phyloP scores from a whole-genome alignment of 208 protist genomes.

The Trypanosoma cruzi region DNA sequence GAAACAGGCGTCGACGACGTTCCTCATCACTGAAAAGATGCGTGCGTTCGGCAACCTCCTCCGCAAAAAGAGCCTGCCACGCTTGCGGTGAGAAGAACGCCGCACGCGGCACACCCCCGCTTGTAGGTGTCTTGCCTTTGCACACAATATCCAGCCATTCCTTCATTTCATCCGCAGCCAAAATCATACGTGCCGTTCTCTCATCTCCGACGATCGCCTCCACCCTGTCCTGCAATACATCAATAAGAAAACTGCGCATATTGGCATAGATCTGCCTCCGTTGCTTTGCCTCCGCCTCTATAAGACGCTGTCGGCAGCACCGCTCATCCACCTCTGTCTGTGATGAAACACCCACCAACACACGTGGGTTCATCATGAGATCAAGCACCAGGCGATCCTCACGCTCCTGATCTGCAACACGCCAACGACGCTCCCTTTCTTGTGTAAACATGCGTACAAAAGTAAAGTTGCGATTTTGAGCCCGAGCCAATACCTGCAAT shows the following conservation, averaged over 20 bases:
- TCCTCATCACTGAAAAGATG: slow-evolving; percentile 52
- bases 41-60: slow-evolving; percentile 49
- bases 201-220: slow-evolving; percentile 53
- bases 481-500: slow-evolving; percentile 47
- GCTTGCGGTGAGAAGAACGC: slow-evolving; percentile 28
- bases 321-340: slow-evolving; percentile 22
- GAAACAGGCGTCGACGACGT: slow-evolving; percentile 56
- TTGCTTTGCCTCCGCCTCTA: slow-evolving; percentile 28
- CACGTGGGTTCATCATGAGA: slow-evolving; percentile 48
- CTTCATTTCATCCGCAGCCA: slow-evolving; percentile 61
- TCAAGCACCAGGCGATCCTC: slow-evolving; percentile 42
- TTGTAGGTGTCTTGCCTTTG: slow-evolving; percentile 1
- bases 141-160: slow-evolving; percentile 53
- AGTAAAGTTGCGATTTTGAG: slow-evolving; percentile 50
- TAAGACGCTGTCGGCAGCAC: slow-evolving; percentile 8
- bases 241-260: slow-evolving; percentile 19
- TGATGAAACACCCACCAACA: not conserved
- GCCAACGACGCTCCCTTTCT: slow-evolving; percentile 52
- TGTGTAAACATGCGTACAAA: slow-evolving; percentile 35
- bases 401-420: slow-evolving; percentile 44
- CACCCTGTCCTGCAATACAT: slow-evolving; percentile 32
- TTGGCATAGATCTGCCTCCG: slow-evolving; percentile 22
- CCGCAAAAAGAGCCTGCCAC: slow-evolving; percentile 37
- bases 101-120: slow-evolving; percentile 8
- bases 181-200: slow-evolving; percentile 46